Percentiles rank a stretch among this genome's conserved stretches.
Evolutionary conservation across 2,329 filamentous ascomycete genomes (phyloP).

Genomic region (Sporothrix humicola): DNA sequence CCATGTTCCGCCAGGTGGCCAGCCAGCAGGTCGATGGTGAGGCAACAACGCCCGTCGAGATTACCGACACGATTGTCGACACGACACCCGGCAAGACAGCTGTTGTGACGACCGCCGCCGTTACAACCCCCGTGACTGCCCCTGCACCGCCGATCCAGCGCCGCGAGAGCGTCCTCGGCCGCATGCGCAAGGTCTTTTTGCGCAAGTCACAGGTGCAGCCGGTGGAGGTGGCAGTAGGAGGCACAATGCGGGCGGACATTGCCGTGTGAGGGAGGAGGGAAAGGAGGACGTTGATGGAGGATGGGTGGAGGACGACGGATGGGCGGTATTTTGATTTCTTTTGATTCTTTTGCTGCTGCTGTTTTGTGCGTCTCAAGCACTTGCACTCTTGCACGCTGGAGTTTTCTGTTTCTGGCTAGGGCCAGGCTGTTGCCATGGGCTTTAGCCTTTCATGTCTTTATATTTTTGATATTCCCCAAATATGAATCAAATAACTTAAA

Average conservation of each 20-base stretch:
- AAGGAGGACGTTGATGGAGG: not conserved
- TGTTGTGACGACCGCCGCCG: no score
- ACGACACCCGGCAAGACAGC: no score
- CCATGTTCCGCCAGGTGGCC: not conserved
- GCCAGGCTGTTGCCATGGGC: not conserved
- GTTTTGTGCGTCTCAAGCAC: no score
- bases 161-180: slow-evolving; percentile 32
- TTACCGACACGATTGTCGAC: no score
- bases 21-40: no score
- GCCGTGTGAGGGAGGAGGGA: not conserved
- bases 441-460: not conserved
- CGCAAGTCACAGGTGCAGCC: slow-evolving; percentile 22
- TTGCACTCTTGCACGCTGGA: no score
- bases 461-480: not conserved
- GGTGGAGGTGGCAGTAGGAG: not conserved
- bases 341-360: no score
- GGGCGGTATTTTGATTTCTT: not conserved
- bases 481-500: not conserved
- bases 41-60: not conserved
- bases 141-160: not conserved
- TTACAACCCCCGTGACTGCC: not conserved
- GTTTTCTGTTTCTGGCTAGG: no score
- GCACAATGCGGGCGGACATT: slow-evolving; percentile 23
- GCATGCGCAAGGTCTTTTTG: slow-evolving; percentile 34
- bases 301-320: not conserved